These are phyloP conservation scores for Hymenoscyphus infarciens DNA, from an alignment of 2,329 filamentous ascomycete genomes.

Conservation along the genomic window DNA sequence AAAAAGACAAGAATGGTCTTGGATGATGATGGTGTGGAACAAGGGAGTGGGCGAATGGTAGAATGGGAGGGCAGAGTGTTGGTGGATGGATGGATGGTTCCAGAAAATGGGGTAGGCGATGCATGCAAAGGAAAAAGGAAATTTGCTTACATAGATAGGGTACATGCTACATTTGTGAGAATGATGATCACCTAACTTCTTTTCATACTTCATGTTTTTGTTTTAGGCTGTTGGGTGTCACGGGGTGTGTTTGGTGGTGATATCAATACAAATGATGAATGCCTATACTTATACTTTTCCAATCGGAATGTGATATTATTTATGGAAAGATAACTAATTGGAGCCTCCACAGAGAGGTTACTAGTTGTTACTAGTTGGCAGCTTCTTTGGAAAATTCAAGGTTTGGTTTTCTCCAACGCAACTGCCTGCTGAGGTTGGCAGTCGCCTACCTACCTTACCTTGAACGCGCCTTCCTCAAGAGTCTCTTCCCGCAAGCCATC, in stretches of 20 bases:
- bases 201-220: background rate
- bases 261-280: background rate
- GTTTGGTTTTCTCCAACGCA: too few species aligned
- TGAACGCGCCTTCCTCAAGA: background rate
- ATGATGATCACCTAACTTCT: background rate
- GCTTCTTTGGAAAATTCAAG: too few species aligned
- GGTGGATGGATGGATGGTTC: background rate
- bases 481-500: background rate
- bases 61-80: background rate
- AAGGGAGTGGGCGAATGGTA: too few species aligned
- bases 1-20: background rate
- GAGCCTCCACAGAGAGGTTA: too few species aligned
- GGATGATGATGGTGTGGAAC: background rate
- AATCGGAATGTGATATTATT: too few species aligned
- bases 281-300: too few species aligned
- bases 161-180: background rate
- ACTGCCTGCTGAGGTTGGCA: too few species aligned
- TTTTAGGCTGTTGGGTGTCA: background rate
- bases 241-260: background rate
- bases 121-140: background rate
- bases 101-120: background rate
- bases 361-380: too few species aligned
- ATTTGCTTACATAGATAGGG: conserved; percentile 2
- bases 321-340: too few species aligned
- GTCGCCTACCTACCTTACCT: too few species aligned